Base-by-base conservation (phyloP, 768 basidiomycete species). In the Pilatotrama ljubarskyi region DNA sequence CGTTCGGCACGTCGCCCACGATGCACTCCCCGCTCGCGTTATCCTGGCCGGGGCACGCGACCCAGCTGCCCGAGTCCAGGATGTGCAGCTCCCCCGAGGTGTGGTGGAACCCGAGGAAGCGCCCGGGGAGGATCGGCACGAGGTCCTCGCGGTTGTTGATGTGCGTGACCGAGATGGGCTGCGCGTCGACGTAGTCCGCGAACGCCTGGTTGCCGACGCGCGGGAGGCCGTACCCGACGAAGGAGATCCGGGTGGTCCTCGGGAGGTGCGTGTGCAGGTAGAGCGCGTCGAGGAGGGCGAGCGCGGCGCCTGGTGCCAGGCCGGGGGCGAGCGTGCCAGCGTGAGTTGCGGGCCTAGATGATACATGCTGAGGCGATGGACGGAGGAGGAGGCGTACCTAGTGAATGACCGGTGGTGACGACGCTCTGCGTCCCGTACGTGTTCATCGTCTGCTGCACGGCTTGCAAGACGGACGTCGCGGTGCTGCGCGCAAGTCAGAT, bases 181-280 rank as follows among this genome's bases (percentile, higher is more conserved):
- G 71, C 11, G 76, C 70, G 61, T 86, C 82, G 49, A 85, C 78
- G 64, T 80, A 81, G 64, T 84, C 64, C 1, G 84, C 85, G 59
- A 86, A 88, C 2, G 76, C 83, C 66, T 81, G 78, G 70, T 87
- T 86, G 13, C 86, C 84, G 60, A 78, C 73, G 43, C 72, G 63
- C 17, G 74, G 74, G 38, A 75, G 52, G 22, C 75, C 73, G 61
- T 72, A 75, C n/a, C 62, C 64, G 44, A 73, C 48, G 49, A 63
- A 64, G 6, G 29, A 41, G n/a, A 61, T 63, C 5, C 29, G 29
- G 51, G 66, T 63, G 6, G 66, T 59, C 13, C 66, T 70, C 0
- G 81, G 75, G 32, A 86, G 69, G 57, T 82, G 78, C 22, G 82
- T 69, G n/a, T 81, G 80, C 5, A 85, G 75, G 67, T 76, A 82